These are phyloP conservation scores for Trichosporon faecale DNA, from an alignment of 1,284 basidiomycete species.

Conservation along the genomic window DNA sequence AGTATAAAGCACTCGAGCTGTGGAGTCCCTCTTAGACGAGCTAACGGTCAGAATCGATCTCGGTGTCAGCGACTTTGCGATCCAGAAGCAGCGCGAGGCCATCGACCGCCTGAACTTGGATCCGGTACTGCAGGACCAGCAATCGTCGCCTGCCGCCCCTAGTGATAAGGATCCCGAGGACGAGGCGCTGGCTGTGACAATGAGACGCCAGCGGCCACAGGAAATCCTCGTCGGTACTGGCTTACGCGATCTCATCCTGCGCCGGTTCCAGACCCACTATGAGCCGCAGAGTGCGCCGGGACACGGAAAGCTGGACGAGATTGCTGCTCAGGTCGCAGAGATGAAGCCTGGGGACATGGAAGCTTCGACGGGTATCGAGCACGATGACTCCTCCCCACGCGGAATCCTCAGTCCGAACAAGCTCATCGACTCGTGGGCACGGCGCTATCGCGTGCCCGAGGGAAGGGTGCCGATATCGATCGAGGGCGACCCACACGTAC, in stretches of 20 bases:
- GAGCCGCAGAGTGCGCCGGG: slow-evolving; percentile 20
- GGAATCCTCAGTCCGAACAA: slow-evolving; percentile 68
- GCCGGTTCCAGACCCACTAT: slow-evolving; percentile 54
- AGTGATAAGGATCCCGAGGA: slow-evolving; percentile 11
- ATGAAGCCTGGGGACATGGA: slow-evolving; percentile 41
- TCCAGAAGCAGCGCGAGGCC: slow-evolving; percentile 67
- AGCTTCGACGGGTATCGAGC: slow-evolving; percentile 21
- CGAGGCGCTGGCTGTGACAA: slow-evolving; percentile 21
- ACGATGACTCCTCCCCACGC: slow-evolving; percentile 15
- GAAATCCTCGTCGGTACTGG: slow-evolving; percentile 64
- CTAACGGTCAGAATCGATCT: slow-evolving; percentile 61
- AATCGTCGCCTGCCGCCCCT: neutral
- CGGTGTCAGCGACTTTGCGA: slow-evolving; percentile 64
- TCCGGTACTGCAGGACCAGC: slow-evolving; percentile 54
- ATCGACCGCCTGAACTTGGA: slow-evolving; percentile 63
- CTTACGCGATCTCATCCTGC: slow-evolving; percentile 65
- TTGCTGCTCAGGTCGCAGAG: slow-evolving; percentile 24
- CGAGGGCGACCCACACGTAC: slow-evolving; percentile 75
- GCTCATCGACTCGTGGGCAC: slow-evolving; percentile 71
- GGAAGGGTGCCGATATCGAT: slow-evolving; percentile 59
- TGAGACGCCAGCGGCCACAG: slow-evolving; percentile 49
- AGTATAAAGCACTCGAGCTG: slow-evolving; percentile 16
- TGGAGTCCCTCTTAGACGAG: neutral
- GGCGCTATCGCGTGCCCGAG: slow-evolving; percentile 60
- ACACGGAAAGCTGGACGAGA: slow-evolving; percentile 12